phyloP scores from a whole-genome alignment of 345 rosid genomes.

The Trapa incisa region DNA sequence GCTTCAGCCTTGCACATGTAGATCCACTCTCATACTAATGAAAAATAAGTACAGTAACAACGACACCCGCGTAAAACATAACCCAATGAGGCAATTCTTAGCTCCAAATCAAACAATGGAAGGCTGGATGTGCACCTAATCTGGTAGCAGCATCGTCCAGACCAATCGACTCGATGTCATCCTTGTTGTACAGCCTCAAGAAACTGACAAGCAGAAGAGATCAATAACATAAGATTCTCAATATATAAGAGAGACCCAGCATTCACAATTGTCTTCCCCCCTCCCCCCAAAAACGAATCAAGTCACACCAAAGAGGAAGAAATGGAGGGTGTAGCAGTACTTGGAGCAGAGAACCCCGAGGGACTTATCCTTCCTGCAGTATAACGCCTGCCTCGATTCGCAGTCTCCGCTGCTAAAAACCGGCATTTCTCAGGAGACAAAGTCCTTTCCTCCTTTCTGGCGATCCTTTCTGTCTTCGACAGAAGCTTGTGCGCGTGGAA shows the following conservation, averaged over 20 bases:
- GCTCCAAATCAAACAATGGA: not conserved
- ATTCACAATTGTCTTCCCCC: too few relatives aligned
- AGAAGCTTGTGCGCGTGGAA: not conserved
- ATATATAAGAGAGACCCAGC: not conserved
- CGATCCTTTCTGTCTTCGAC: not conserved
- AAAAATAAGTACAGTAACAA: not conserved
- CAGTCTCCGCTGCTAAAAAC: slow-evolving; percentile 19
- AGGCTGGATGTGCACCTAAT: slow-evolving; percentile 26
- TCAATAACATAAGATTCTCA: not conserved
- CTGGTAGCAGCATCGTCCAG: slow-evolving; percentile 62
- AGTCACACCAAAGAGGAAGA: not conserved
- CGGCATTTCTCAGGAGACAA: slow-evolving; percentile 11
- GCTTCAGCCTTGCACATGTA: not conserved
- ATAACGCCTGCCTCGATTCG: slow-evolving; percentile 29
- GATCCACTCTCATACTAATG: not conserved
- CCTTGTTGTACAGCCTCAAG: slow-evolving; percentile 39
- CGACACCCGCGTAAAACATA: not conserved
- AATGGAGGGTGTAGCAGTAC: slow-evolving; percentile 11
- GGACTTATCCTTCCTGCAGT: slow-evolving; percentile 73
- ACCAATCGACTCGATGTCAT: slow-evolving; percentile 41
- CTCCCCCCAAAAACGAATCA: not conserved
- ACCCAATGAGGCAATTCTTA: not conserved
- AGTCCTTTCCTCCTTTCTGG: not conserved
- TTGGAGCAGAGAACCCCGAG: slow-evolving; percentile 62
- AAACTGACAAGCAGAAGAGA: slow-evolving; percentile 23